Evolutionary conservation across 306 rosid species (phyloP).

Genomic region (Vigna unguiculata): DNA sequence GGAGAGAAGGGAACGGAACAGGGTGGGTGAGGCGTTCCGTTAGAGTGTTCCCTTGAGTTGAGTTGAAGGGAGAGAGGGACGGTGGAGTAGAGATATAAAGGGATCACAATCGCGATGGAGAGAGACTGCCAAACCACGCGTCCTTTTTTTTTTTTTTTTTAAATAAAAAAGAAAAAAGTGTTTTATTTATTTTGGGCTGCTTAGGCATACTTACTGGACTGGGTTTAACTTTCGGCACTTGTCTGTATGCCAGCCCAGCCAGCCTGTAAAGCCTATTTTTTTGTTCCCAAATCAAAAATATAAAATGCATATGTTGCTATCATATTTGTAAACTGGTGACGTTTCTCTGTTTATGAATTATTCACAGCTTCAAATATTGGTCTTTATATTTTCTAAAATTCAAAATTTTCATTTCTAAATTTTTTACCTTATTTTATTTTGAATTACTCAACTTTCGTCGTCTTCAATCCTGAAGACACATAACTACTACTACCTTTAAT

Average conservation of each 20-base stretch:
- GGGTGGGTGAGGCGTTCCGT: conserved; percentile 53
- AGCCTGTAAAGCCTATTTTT: conserved; percentile 25
- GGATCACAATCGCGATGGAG: conserved; percentile 38
- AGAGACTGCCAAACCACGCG: conserved; percentile 36
- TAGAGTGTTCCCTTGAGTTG: conserved; percentile 36
- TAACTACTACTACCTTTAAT: too few species aligned
- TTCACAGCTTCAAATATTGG: neutral
- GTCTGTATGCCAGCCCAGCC: conserved; percentile 15
- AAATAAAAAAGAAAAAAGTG: neutral
- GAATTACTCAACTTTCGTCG: too few species aligned
- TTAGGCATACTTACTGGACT: neutral
- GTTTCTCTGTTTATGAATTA: neutral
- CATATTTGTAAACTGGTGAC: neutral
- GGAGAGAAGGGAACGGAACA: conserved; percentile 32
- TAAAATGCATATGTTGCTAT: neutral
- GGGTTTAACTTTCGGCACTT: conserved; percentile 2
- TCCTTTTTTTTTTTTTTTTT: neutral
- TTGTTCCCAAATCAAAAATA: neutral
- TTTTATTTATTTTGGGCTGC: neutral
- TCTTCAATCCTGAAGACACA: too few species aligned
- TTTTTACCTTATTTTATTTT: too few species aligned
- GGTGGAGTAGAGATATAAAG: conserved; percentile 57
- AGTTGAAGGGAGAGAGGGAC: conserved; percentile 50
- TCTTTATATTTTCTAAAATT: too few species aligned
- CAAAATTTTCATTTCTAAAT: too few species aligned